These are phyloP conservation scores for Aphelidium insulamus DNA, from an alignment of 371 early-diverging fungal species.

Conservation along the genomic window DNA sequence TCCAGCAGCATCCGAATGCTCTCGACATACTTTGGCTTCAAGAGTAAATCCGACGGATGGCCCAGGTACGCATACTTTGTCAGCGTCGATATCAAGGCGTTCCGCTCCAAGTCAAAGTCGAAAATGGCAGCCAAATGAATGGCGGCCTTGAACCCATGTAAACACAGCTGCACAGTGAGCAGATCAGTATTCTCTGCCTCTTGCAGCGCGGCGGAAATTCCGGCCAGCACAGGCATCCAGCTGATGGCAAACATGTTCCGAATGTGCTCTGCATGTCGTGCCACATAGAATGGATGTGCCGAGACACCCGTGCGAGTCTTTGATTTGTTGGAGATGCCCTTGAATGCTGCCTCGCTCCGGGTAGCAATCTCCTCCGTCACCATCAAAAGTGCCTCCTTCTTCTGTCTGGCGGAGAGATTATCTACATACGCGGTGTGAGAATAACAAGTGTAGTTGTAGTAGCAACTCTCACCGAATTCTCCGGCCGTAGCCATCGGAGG, in stretches of 20 bases:
- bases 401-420: not conserved
- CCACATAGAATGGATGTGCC: no score
- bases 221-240: constrained; percentile 76
- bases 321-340: no score
- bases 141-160: constrained; percentile 60
- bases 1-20: constrained; percentile 63
- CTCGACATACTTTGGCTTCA: constrained; percentile 68
- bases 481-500: no score
- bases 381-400: constrained; percentile 1
- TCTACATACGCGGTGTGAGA: no score
- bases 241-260: constrained; percentile 74
- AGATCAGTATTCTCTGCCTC: constrained; percentile 44
- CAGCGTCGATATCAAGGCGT: constrained; percentile 71
- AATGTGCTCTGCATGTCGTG: constrained; percentile 73
- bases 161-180: constrained; percentile 31
- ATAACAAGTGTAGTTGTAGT: no score
- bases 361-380: constrained; percentile 2
- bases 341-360: constrained; percentile 1
- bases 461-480: no score
- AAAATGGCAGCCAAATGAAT: constrained; percentile 58
- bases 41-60: constrained; percentile 52
- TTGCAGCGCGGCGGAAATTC: constrained; percentile 61
- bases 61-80: constrained; percentile 63
- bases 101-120: constrained; percentile 63
- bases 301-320: no score